These are phyloP conservation scores for Trichoderma atroviride DNA, from an alignment of 2,329 filamentous ascomycete genomes.

Conservation along the genomic window DNA sequence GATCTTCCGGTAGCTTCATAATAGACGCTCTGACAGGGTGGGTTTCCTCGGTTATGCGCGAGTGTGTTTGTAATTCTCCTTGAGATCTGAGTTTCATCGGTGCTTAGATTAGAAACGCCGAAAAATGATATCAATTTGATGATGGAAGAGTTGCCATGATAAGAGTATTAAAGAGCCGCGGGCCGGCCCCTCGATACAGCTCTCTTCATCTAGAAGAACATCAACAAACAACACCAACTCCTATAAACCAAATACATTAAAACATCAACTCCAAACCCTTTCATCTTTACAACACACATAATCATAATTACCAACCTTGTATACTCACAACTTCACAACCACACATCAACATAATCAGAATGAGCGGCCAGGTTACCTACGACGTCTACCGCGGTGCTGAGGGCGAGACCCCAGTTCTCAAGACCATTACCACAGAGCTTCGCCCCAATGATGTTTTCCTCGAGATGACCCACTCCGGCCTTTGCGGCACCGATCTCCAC, in stretches of 20 bases:
- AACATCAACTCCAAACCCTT: not conserved
- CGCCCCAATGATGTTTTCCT: constrained; percentile 59
- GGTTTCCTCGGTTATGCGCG: not conserved
- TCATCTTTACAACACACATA: not conserved
- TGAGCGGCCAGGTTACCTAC: constrained; percentile 19
- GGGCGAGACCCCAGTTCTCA: constrained; percentile 11
- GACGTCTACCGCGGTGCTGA: constrained; percentile 17
- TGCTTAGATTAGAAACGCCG: not conserved
- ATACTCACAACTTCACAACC: not conserved
- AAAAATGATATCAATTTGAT: not conserved
- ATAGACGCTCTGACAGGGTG: not conserved
- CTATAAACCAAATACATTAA: not conserved
- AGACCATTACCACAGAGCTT: constrained; percentile 13
- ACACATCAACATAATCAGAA: not conserved
- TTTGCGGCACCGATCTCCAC: constrained; percentile 66
- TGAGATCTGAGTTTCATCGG: not conserved
- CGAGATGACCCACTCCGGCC: constrained; percentile 65
- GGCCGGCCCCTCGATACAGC: not conserved
- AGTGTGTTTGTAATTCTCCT: constrained; percentile 3
- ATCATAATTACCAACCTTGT: not conserved
- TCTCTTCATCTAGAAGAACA: not conserved
- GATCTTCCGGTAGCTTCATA: constrained; percentile 14
- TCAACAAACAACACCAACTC: not conserved
- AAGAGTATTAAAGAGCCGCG: constrained; percentile 14
- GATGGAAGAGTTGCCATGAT: not conserved